phyloP scores from a whole-genome alignment of 257 asterid genomes.

The Nicotiana attenuata region DNA sequence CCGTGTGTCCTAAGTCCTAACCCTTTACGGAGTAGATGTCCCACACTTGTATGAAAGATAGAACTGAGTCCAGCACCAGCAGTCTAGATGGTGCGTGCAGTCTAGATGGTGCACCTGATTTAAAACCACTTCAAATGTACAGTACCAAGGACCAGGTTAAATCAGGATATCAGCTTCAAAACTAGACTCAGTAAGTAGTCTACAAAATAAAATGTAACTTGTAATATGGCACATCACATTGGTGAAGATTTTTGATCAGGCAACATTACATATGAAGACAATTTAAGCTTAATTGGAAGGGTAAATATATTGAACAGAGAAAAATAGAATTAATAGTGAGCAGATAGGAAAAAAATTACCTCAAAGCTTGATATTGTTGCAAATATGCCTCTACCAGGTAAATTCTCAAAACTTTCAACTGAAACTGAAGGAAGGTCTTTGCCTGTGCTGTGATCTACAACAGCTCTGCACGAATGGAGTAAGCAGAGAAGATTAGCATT shows the following conservation, averaged over 20 bases:
- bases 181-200: not conserved
- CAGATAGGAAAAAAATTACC: constrained; percentile 38
- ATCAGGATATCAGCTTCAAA: not conserved
- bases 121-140: not conserved
- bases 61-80: not conserved
- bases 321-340: not conserved
- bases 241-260: not conserved
- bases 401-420: constrained; percentile 83
- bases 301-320: not conserved
- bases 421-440: constrained; percentile 90
- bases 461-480: constrained; percentile 63
- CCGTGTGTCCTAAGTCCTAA: not conserved
- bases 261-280: not conserved
- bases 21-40: not conserved
- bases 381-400: constrained; percentile 91
- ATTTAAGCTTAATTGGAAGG: not conserved
- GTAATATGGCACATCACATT: not conserved
- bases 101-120: not conserved
- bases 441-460: constrained; percentile 87
- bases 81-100: not conserved
- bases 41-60: not conserved
- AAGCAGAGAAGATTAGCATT: not conserved
- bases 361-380: constrained; percentile 80
- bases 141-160: not conserved
- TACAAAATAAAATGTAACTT: not conserved